Evolutionary conservation across 306 rosid species (phyloP).

Genomic region (Lathyrus tuberosus): DNA sequence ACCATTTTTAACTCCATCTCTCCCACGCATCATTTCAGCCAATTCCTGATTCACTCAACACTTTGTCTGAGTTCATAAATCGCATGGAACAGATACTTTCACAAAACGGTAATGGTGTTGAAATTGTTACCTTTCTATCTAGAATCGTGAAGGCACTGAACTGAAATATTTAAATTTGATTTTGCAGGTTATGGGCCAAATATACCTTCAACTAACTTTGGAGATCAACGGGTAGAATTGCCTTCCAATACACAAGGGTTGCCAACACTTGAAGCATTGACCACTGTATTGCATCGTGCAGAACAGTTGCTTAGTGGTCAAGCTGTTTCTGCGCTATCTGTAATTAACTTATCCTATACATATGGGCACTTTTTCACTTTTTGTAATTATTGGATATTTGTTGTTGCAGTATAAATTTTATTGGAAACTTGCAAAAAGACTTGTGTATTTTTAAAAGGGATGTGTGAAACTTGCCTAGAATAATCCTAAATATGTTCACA

Average conservation of each 20-base stretch:
- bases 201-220: conserved; percentile 51
- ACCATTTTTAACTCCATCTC: conserved; percentile 11
- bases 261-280: conserved; percentile 81
- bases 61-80: conserved; percentile 81
- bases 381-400: conserved; percentile 15
- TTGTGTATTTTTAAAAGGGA: not conserved
- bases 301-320: conserved; percentile 71
- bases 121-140: conserved; percentile 22
- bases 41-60: conserved; percentile 77
- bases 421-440: not conserved
- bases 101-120: conserved; percentile 58
- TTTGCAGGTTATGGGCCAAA: conserved; percentile 54
- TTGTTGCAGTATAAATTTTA: conserved; percentile 5
- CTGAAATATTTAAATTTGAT: conserved; percentile 33
- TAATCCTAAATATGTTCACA: conserved; percentile 3
- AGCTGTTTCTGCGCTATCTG: conserved; percentile 84
- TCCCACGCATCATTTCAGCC: conserved; percentile 59
- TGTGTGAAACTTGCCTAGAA: conserved; percentile 8
- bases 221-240: conserved; percentile 63
- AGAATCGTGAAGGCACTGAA: conserved; percentile 28
- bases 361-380: conserved; percentile 22
- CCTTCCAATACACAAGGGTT: conserved; percentile 81
- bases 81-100: conserved; percentile 77
- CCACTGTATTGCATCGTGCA: conserved; percentile 70
- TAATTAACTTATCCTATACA: conserved; percentile 47